A percentile compares a stretch with the other conserved stretches of the same genome.
Conservation (phyloP, 2,329 filamentous ascomycete genomes). For the Colletotrichum filicis region DNA sequence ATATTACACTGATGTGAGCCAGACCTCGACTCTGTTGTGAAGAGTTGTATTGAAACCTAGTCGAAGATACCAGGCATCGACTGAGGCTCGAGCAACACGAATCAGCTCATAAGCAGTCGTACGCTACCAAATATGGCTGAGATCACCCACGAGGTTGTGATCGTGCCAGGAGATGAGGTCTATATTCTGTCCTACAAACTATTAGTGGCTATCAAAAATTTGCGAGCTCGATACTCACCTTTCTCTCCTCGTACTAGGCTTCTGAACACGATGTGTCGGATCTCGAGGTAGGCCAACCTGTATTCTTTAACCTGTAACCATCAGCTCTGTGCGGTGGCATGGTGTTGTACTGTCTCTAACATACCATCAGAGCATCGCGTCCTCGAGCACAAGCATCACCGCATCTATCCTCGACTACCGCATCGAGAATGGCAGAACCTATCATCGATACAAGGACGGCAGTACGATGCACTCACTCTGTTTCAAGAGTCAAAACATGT, state of each 20-base stretch:
- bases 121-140: neutral
- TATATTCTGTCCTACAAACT: neutral
- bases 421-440: constrained; percentile 26
- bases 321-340: too few species aligned
- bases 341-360: neutral
- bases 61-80: neutral
- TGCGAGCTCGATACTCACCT: neutral
- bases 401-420: constrained; percentile 42
- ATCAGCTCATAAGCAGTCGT: too few species aligned
- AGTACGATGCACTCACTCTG: neutral
- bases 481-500: neutral
- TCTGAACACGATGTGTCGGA: neutral
- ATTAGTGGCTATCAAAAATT: too few species aligned
- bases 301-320: neutral
- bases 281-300: neutral
- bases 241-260: neutral
- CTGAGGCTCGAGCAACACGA: neutral
- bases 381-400: constrained; percentile 43
- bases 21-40: neutral
- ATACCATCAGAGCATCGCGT: neutral
- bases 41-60: neutral
- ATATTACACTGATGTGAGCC: neutral
- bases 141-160: neutral
- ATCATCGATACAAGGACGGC: constrained; percentile 37
- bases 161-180: neutral